Percentiles rank a stretch among this genome's conserved stretches.
Conservation (phyloP, 1,284 basidiomycete genomes). For the Violaceomyces palustris region DNA sequence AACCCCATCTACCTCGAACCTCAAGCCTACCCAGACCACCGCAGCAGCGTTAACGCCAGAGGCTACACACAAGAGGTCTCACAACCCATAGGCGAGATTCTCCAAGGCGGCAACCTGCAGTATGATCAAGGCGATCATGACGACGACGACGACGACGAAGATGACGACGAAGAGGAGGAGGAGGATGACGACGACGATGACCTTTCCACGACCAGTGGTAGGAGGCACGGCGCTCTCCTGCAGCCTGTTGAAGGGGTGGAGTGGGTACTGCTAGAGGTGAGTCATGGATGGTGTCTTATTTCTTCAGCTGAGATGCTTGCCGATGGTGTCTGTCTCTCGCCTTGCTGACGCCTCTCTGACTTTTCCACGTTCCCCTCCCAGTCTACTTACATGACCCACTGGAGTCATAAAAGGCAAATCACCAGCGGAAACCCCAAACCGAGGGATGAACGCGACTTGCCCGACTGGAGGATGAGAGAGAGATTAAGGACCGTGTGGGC, state of each 20-base stretch:
- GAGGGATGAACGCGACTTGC: slow-evolving; percentile 62
- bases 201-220: slow-evolving; percentile 38
- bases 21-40: too few species aligned
- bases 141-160: slow-evolving; percentile 13
- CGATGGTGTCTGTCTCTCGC: not conserved
- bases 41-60: too few species aligned
- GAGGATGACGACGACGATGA: slow-evolving; percentile 43
- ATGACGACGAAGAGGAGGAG: slow-evolving; percentile 13
- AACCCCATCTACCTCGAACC: too few species aligned
- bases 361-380: slow-evolving; percentile 8
- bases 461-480: slow-evolving; percentile 71
- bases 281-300: slow-evolving; percentile 1
- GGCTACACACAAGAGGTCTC: too few species aligned
- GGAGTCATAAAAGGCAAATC: slow-evolving; percentile 67
- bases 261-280: slow-evolving; percentile 42
- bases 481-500: slow-evolving; percentile 79
- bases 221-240: slow-evolving; percentile 46
- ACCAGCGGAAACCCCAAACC: slow-evolving; percentile 77
- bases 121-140: slow-evolving; percentile 7
- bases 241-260: slow-evolving; percentile 46
- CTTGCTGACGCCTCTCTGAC: slow-evolving; percentile 3
- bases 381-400: slow-evolving; percentile 48
- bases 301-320: too few species aligned
- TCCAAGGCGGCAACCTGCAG: too few species aligned
- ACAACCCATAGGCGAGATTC: too few species aligned